Evolutionary conservation across 768 basidiomycete species (phyloP), one percentile per base, ranked within the genome.

Genomic region (Sporobolomyces phaffii): DNA sequence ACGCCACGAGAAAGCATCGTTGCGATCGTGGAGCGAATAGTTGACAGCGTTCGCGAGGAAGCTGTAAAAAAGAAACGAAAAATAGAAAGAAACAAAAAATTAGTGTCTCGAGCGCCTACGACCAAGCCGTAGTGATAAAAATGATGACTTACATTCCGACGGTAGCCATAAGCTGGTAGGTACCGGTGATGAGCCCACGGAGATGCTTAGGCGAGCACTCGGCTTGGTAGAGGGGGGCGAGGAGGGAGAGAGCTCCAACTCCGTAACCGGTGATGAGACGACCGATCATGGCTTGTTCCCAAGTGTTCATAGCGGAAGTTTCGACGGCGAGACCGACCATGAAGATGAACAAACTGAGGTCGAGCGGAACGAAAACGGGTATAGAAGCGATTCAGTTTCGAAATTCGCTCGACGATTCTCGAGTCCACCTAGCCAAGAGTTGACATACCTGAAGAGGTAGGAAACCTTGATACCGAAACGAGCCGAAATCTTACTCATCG

Each of bases 131-230:
- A 57, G 18, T 24, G 10, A 20, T 28, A 11, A 45, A 24, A 10
- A 11, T 5, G 24, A 49, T n/a, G 28, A 44, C 38, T 49, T 15
- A 52, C 40, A 65, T 60, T 47, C 90, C 90, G 54, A 84, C 80
- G 28, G 89, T 87, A 26, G 89, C 89, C 84, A 89, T 86, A 77
- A 92, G 84, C 76, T 91, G 90, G 82, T 91, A 91, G 36, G 88
- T 74, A 48, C 90, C 89, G 0, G 88, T 90, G 70, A 91, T 89
- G 53, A 88, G 82, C 9, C 90, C 90, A 67, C 91, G 86, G 9
- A 90, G 87, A 26, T 89, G 82, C 76, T 91, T 92, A 8, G 91
- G 91, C 3, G 86, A 82, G 76, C 89, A 90, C 77, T 93, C 91
- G 14, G 88, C 86, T 26, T 91, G 89, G 74, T 84, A 93, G 1